Conservation (phyloP, 768 basidiomycete genomes). For the Trametes cubensis region DNA sequence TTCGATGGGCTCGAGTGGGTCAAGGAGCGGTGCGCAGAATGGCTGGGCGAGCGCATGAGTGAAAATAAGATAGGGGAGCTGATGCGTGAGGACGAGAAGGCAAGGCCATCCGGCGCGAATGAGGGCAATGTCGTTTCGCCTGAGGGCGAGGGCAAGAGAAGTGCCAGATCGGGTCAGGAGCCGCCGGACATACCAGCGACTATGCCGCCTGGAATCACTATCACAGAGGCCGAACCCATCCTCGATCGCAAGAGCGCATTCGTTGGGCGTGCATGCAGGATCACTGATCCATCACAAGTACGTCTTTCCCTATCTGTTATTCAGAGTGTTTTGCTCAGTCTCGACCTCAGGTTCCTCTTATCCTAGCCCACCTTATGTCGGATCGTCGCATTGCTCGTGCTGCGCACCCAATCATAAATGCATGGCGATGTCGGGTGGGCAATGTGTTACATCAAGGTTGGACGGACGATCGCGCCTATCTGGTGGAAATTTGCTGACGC, state of each 20-base stretch:
- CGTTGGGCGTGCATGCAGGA: conserved; percentile 80
- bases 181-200: conserved; percentile 22
- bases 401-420: conserved; percentile 79
- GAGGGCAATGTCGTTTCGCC: conserved; percentile 42
- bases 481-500: not conserved
- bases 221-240: conserved; percentile 79
- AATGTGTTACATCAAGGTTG: conserved; percentile 74
- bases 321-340: not conserved
- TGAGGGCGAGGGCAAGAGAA: conserved; percentile 18
- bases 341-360: conserved; percentile 58
- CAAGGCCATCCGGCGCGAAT: not conserved
- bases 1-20: conserved; percentile 86
- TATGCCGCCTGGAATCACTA: conserved; percentile 63
- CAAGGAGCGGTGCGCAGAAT: conserved; percentile 62
- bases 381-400: conserved; percentile 76
- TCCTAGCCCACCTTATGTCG: conserved; percentile 67
- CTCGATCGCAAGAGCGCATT: conserved; percentile 85
- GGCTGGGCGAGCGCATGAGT: conserved; percentile 72
- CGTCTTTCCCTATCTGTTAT: conserved; percentile 16
- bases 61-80: conserved; percentile 57
- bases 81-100: conserved; percentile 51
- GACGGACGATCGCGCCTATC: conserved; percentile 3
- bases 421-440: conserved; percentile 77
- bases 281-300: conserved; percentile 79
- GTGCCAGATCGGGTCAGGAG: conserved; percentile 12